Conservation (phyloP, 2,329 filamentous ascomycete genomes). For the Trichoderma cornu-damae region DNA sequence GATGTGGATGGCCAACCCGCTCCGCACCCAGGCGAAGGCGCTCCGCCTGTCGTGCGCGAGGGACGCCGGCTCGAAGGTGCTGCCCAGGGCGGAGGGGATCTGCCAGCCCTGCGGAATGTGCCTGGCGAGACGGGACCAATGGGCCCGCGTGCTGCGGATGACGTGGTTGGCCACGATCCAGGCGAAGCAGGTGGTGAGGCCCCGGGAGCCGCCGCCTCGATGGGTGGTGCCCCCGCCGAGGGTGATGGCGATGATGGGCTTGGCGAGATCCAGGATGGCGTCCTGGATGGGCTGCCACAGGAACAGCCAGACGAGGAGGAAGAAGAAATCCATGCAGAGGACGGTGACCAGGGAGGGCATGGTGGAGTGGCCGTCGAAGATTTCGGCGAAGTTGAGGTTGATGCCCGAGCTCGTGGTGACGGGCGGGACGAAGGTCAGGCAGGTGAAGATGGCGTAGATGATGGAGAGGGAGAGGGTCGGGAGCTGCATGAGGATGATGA, state of each 20-base stretch:
- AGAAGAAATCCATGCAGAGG: slow-evolving; percentile 74
- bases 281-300: slow-evolving; percentile 84
- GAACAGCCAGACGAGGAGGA: slow-evolving; percentile 80
- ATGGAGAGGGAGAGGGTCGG: slow-evolving; percentile 81
- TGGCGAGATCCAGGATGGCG: slow-evolving; percentile 81
- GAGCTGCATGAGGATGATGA: slow-evolving; percentile 91
- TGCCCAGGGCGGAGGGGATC: slow-evolving; percentile 41
- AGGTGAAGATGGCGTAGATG: slow-evolving; percentile 88
- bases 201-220: slow-evolving; percentile 63
- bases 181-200: slow-evolving; percentile 64
- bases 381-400: slow-evolving; percentile 80
- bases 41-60: slow-evolving; percentile 51
- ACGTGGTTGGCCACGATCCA: slow-evolving; percentile 58
- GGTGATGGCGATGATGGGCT: slow-evolving; percentile 88
- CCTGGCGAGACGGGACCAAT: slow-evolving; percentile 44
- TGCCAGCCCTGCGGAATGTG: slow-evolving; percentile 45
- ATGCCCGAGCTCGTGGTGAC: slow-evolving; percentile 71
- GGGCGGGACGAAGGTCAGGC: slow-evolving; percentile 85
- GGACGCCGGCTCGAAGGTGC: slow-evolving; percentile 40
- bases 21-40: slow-evolving; percentile 62
- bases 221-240: slow-evolving; percentile 74
- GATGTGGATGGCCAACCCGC: slow-evolving; percentile 68
- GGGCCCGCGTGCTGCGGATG: slow-evolving; percentile 44
- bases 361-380: slow-evolving; percentile 81
- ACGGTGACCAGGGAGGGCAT: slow-evolving; percentile 83